Conservation (phyloP, 805 yeast genomes). For the Candida corydali region DNA sequence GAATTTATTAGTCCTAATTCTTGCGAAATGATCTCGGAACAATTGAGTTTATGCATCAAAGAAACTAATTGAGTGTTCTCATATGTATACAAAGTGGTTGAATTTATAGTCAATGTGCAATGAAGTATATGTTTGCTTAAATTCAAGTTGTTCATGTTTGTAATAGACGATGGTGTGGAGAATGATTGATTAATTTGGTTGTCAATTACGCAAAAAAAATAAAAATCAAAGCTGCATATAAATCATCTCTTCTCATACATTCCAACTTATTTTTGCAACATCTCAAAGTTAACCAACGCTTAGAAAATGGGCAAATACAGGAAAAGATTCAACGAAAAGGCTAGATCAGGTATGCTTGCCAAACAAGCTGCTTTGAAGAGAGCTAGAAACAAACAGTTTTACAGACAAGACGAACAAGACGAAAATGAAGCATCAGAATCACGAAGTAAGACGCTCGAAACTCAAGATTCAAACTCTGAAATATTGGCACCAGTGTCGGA, state of each 20-base stretch:
- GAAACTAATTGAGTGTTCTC: slow-evolving; percentile 45
- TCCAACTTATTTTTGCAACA: slow-evolving; percentile 5
- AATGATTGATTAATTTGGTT: not conserved
- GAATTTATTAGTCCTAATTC: slow-evolving; percentile 54
- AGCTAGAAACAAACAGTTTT: slow-evolving; percentile 68
- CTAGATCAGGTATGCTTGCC: slow-evolving; percentile 78
- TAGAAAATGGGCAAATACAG: slow-evolving; percentile 73
- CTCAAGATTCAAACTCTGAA: slow-evolving; percentile 55
- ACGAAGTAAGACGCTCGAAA: slow-evolving; percentile 10
- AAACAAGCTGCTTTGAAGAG: slow-evolving; percentile 66
- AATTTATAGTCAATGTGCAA: slow-evolving; percentile 48
- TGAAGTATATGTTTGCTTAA: slow-evolving; percentile 31
- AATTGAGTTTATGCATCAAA: slow-evolving; percentile 39
- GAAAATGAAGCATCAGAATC: slow-evolving; percentile 10
- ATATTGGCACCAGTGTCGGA: slow-evolving; percentile 58
- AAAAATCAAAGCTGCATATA: not conserved
- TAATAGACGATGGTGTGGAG: slow-evolving; percentile 4
- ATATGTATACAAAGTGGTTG: slow-evolving; percentile 56
- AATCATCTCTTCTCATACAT: slow-evolving; percentile 5
- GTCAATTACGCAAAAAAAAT: not conserved
- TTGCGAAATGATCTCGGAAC: slow-evolving; percentile 50
- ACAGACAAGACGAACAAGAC: slow-evolving; percentile 42
- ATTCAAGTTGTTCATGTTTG: slow-evolving; percentile 7
- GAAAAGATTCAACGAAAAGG: slow-evolving; percentile 78
- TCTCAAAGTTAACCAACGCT: not conserved